A percentile compares a stretch with the other conserved stretches of the same genome.
Evolutionary conservation across 441 rosid genomes (phyloP).

Genomic region (Flueggea neowawraea): DNA sequence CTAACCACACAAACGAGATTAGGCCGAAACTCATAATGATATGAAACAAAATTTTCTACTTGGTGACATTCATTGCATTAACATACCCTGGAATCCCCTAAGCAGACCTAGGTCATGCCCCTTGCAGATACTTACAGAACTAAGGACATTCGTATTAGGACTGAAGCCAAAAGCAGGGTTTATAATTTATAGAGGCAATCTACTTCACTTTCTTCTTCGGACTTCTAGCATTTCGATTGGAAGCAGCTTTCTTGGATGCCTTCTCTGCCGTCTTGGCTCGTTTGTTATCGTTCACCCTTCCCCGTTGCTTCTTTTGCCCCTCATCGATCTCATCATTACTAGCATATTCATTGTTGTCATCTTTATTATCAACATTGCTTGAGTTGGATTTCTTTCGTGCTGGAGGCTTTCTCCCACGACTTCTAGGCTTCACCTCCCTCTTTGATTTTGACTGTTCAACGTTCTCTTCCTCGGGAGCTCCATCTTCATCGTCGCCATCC

Average conservation of each 20-base stretch:
- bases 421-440: conserved; percentile 41
- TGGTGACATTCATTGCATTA: too few relatives aligned
- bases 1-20: too few relatives aligned
- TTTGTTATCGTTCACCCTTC: conserved; percentile 16
- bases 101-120: too few relatives aligned
- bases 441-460: conserved; percentile 30
- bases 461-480: conserved; percentile 36
- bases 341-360: conserved; percentile 24
- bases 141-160: too few relatives aligned
- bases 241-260: conserved; percentile 27
- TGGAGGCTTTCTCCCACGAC: conserved; percentile 35
- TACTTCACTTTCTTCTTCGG: conserved; percentile 42
- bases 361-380: conserved; percentile 10
- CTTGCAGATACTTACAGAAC: conserved; percentile 6
- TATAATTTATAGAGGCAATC: conserved; percentile 2
- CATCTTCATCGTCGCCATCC: conserved; percentile 14
- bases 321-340: conserved; percentile 21
- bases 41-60: too few relatives aligned
- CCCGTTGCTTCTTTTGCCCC: conserved; percentile 25
- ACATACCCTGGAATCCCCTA: too few relatives aligned
- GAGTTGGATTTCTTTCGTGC: conserved; percentile 29
- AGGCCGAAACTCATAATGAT: too few relatives aligned
- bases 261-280: conserved; percentile 22
- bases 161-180: too few relatives aligned
- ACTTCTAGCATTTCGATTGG: conserved; percentile 31